A percentile compares a stretch with the other conserved stretches of the same genome.
These are phyloP conservation scores for Xylaria sp. DNA, from an alignment of 2,329 filamentous ascomycete species.

Conservation along the genomic window DNA sequence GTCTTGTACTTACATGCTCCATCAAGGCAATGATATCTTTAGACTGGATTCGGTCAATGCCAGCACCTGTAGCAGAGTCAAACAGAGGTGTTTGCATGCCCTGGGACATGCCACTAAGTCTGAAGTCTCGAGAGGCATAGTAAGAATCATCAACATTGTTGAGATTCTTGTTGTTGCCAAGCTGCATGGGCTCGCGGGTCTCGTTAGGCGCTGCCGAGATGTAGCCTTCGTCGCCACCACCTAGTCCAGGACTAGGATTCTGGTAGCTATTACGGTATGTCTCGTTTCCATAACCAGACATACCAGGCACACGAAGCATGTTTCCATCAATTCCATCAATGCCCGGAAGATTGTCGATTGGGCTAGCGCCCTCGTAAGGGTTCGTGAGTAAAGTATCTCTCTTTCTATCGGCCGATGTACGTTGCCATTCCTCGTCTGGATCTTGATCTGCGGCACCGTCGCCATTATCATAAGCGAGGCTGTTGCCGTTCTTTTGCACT, in stretches of 20 bases:
- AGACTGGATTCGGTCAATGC: conserved; percentile 87
- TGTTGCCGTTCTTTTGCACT: conserved; percentile 32
- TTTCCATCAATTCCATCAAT: conserved; percentile 47
- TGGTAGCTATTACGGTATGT: conserved; percentile 43
- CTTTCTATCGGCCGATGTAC: conserved; percentile 58
- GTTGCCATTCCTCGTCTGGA: conserved; percentile 59
- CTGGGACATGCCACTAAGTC: conserved; percentile 84
- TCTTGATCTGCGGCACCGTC: conserved; percentile 48
- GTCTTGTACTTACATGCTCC: conserved; percentile 67
- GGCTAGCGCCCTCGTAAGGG: conserved; percentile 61
- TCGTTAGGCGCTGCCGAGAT: conserved; percentile 66
- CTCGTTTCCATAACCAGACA: conserved; percentile 34
- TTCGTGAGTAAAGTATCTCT: conserved; percentile 63
- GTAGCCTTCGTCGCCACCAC: conserved; percentile 81
- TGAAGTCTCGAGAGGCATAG: conserved; percentile 51
- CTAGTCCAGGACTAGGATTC: conserved; percentile 53
- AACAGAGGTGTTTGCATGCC: conserved; percentile 87
- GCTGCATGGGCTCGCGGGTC: conserved; percentile 45
- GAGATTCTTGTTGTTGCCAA: conserved; percentile 53
- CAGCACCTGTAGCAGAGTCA: conserved; percentile 79
- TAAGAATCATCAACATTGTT: conserved; percentile 62
- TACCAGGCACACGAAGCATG: conserved; percentile 39
- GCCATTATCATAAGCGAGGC: conserved; percentile 39
- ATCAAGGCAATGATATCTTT: conserved; percentile 96
- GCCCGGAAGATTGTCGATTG: conserved; percentile 50